Percentiles rank a stretch among this genome's conserved stretches.
Conservation (phyloP, 148 eudicot species). For the Amaranthus cruentus region DNA sequence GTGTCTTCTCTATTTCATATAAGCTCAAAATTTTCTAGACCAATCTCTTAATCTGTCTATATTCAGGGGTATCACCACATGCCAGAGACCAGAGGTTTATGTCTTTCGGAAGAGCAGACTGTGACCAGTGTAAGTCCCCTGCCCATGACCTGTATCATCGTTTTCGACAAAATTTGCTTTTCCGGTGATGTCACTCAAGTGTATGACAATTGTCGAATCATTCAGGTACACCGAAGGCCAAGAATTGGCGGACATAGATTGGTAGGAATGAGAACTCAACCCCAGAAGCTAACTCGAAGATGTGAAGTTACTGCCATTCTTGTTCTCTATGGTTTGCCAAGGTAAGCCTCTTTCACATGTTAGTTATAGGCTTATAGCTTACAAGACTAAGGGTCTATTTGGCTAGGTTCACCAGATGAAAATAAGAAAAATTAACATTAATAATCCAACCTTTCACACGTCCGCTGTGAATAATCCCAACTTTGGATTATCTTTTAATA, state of each 20-base stretch:
- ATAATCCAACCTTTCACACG: too few species aligned
- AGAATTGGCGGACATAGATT: conserved; percentile 74
- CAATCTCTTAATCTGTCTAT: conserved; percentile 5
- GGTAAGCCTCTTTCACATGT: conserved; percentile 40
- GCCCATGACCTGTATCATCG: background rate
- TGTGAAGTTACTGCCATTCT: conserved; percentile 99
- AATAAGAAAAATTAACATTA: too few species aligned
- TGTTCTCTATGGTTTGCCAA: conserved; percentile 91
- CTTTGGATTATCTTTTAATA: too few species aligned
- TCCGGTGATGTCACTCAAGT: background rate
- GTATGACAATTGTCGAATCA: conserved; percentile 6
- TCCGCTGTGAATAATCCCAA: too few species aligned
- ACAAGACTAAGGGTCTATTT: too few species aligned
- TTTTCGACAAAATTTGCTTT: background rate
- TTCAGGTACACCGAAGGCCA: conserved; percentile 76
- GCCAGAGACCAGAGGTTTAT: conserved; percentile 98
- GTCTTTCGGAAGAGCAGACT: conserved; percentile 99
- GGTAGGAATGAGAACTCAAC: conserved; percentile 89
- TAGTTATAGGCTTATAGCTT: too few species aligned
- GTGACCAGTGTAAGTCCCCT: conserved; percentile 67
- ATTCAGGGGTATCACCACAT: conserved; percentile 87
- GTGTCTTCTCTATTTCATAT: conserved; percentile 1
- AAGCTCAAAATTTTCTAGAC: background rate
- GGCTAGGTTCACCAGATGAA: too few species aligned
- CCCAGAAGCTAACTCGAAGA: conserved; percentile 68